Percentiles rank a stretch among this genome's conserved stretches.
Evolutionary conservation across 164 flowering plant species (phyloP).

Genomic region (Paratinospora sagittata): DNA sequence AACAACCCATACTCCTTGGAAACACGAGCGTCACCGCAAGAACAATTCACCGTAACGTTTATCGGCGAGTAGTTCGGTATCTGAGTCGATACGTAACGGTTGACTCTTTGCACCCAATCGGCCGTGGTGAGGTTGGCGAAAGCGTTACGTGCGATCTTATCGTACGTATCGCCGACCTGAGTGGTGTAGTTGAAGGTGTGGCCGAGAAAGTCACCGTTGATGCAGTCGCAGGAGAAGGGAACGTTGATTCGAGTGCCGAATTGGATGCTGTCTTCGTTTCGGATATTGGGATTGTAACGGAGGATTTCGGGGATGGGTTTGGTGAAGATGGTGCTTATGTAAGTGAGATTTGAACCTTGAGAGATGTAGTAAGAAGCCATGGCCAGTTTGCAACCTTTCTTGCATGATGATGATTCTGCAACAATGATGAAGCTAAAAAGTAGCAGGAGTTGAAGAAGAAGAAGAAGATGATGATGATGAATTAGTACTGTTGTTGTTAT

Average conservation of each 20-base stretch:
- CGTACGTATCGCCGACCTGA: constrained; percentile 34
- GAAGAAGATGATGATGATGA: background rate
- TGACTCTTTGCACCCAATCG: constrained; percentile 25
- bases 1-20: constrained; percentile 57
- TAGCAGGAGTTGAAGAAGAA: background rate
- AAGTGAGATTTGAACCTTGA: constrained; percentile 31
- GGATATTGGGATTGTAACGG: constrained; percentile 24
- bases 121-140: constrained; percentile 43
- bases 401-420: constrained; percentile 37
- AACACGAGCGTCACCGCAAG: constrained; percentile 40
- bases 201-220: constrained; percentile 36
- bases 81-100: constrained; percentile 15
- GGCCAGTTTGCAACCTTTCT: constrained; percentile 41
- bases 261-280: constrained; percentile 27
- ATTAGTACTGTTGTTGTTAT: background rate
- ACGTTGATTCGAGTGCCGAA: constrained; percentile 27
- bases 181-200: constrained; percentile 34
- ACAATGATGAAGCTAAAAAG: background rate
- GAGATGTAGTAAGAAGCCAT: constrained; percentile 58
- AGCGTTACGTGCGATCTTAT: constrained; percentile 17
- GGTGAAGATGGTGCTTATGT: constrained; percentile 21
- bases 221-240: constrained; percentile 56
- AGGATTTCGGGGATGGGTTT: constrained; percentile 10
- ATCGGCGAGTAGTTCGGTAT: constrained; percentile 29
- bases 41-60: constrained; percentile 63